These are phyloP conservation scores for Phytophthora ohioensis DNA, from an alignment of 352 stramenopile genomes.

Conservation along the genomic window DNA sequence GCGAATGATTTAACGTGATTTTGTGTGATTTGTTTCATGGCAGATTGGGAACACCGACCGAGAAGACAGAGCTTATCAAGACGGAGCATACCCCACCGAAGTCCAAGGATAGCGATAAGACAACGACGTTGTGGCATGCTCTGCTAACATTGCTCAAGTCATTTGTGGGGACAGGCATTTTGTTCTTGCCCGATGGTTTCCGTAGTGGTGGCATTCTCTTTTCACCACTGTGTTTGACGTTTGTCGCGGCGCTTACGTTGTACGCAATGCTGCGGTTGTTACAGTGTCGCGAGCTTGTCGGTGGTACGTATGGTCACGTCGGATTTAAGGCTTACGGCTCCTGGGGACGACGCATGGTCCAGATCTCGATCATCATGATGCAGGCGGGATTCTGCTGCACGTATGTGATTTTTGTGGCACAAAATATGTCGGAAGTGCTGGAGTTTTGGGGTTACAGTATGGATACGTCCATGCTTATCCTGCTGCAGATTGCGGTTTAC, in stretches of 20 bases:
- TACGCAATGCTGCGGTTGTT: conserved; percentile 83
- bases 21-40: conserved; percentile 21
- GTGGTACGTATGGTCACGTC: conserved; percentile 83
- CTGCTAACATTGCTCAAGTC: conserved; percentile 83
- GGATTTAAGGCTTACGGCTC: conserved; percentile 69
- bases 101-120: conserved; percentile 67
- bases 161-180: conserved; percentile 82
- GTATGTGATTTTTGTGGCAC: conserved; percentile 86
- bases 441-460: conserved; percentile 56
- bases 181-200: conserved; percentile 84
- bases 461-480: conserved; percentile 64
- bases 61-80: conserved; percentile 46
- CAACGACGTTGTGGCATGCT: conserved; percentile 81
- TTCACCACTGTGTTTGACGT: conserved; percentile 68
- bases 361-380: conserved; percentile 88
- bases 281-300: conserved; percentile 70
- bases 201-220: conserved; percentile 78
- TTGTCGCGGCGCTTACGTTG: conserved; percentile 72
- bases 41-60: conserved; percentile 41
- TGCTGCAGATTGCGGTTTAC: conserved; percentile 79
- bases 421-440: conserved; percentile 82
- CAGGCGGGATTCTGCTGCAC: conserved; percentile 87
- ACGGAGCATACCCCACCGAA: conserved; percentile 13
- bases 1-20: conserved; percentile 5
- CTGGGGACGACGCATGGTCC: conserved; percentile 79